Percentiles rank a stretch among this genome's conserved stretches.
Evolutionary conservation across 2,329 filamentous ascomycete genomes (phyloP).

Genomic region (Aspergillus alliaceus): DNA sequence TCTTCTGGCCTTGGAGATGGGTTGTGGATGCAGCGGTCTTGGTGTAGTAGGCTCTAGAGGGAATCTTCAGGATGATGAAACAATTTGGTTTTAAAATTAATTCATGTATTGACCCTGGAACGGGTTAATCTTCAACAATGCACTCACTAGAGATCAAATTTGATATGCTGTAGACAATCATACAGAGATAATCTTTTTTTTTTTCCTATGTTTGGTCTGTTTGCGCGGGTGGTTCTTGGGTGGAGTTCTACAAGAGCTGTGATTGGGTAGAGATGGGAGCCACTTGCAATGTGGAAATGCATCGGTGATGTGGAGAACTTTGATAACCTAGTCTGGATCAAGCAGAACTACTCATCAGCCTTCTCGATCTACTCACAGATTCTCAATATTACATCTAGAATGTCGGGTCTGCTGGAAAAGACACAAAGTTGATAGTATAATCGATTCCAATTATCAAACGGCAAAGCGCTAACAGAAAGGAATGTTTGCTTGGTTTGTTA

Average conservation of each 20-base stretch:
- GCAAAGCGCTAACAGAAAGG: no score
- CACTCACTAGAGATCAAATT: neutral
- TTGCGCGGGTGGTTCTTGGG: conserved; percentile 5
- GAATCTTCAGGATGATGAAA: no score
- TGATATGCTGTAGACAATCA: neutral
- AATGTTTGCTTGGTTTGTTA: neutral
- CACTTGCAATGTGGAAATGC: neutral
- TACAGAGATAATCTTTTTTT: neutral
- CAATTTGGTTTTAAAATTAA: no score
- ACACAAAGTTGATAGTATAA: no score
- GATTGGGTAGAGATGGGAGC: conserved; percentile 7
- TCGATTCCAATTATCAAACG: no score
- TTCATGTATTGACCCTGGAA: neutral
- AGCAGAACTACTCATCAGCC: neutral
- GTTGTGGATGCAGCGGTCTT: neutral
- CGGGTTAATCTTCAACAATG: neutral
- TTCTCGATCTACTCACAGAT: neutral
- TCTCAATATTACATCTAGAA: neutral
- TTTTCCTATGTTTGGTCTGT: conserved; percentile 18
- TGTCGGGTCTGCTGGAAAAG: no score
- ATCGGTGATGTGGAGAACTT: neutral
- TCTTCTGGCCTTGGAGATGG: neutral
- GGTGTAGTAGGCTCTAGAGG: no score
- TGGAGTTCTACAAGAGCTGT: neutral
- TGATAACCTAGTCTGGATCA: neutral